Evolutionary conservation across 2,329 filamentous ascomycete genomes (phyloP), one percentile per base, ranked within the genome.

Genomic region (Diaporthe sp.): DNA sequence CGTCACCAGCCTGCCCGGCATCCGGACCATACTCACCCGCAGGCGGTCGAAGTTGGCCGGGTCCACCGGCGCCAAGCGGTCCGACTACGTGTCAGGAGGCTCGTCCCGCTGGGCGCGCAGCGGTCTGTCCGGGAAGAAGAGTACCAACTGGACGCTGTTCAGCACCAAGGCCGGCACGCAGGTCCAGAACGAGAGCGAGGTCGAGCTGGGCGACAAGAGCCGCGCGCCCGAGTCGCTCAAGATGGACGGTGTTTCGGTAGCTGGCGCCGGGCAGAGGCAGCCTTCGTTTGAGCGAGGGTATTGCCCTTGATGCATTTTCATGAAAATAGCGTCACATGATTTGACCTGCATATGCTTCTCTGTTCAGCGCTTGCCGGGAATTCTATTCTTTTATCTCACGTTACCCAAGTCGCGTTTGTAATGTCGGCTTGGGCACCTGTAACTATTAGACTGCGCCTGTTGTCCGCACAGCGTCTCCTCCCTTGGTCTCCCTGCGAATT

Each of bases 1-100:
- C 47, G 83, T 86, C 31, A 82, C 82, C 37, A 86, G 83, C 49
- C 79, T 87, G 7, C 86, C 86, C 2, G 83, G 82, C 0, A 83
- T 86, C 8, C 82, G 85, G 57, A 78, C 81, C 6, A 75, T 85
- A 42, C 68, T 80, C 49, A 75, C 55, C 37, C 78, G 75, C 49
- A 25, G 76, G 25, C 47, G 70, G 22, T 75, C 79, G 20, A 13
- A n/a, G 34, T 28, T 76, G 9, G 71, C 75, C 49, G 73, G 77
- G 3, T 72, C 63, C 17, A 58, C 57, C 15, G 44, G 67, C 58
- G 76, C 72, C 39, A 75, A 74, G 73, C 65, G 42, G 37, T 60
- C 63, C 49, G 15, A 57, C 22, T 49, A 72, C 60, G 5, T 71
- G 71, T 68, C 51, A 4, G 42, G 65, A n/a, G 57, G 73, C 0